Evolutionary conservation across 2,329 filamentous ascomycete species (phyloP).

Genomic region (Venturia oleaginea): DNA sequence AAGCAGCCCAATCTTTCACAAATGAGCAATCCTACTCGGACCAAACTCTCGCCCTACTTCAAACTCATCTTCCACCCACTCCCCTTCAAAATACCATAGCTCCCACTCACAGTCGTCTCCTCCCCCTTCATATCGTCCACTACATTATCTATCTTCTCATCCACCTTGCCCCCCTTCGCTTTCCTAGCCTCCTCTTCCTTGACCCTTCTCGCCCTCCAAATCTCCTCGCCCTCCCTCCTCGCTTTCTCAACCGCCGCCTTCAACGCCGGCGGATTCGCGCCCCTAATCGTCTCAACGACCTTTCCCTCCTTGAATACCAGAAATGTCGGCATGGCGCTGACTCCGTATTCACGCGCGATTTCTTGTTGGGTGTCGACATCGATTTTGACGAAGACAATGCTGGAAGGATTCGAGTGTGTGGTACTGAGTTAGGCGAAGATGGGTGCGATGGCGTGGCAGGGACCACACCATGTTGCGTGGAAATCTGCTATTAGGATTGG

Average conservation of each 20-base stretch:
- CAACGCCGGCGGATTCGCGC: slow-evolving; percentile 55
- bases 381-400: slow-evolving; percentile 78
- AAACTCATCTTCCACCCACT: slow-evolving; percentile 11
- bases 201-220: background rate
- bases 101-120: slow-evolving; percentile 10
- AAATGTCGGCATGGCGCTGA: slow-evolving; percentile 80
- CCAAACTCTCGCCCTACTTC: background rate
- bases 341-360: slow-evolving; percentile 61
- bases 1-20: background rate
- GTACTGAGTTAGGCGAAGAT: slow-evolving; percentile 68
- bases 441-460: slow-evolving; percentile 76
- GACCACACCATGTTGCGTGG: slow-evolving; percentile 77
- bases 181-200: slow-evolving; percentile 1
- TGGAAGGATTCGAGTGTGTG: slow-evolving; percentile 59
- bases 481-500: slow-evolving; percentile 83
- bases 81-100: slow-evolving; percentile 12
- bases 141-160: background rate
- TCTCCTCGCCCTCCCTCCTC: slow-evolving; percentile 50
- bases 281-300: slow-evolving; percentile 59
- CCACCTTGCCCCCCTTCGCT: background rate
- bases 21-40: background rate
- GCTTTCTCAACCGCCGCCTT: slow-evolving; percentile 64
- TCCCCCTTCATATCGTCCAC: background rate
- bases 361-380: slow-evolving; percentile 70
- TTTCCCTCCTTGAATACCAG: slow-evolving; percentile 65